phyloP scores from a whole-genome alignment of 1,139 yeast species.

The Ogataea hybrid region DNA sequence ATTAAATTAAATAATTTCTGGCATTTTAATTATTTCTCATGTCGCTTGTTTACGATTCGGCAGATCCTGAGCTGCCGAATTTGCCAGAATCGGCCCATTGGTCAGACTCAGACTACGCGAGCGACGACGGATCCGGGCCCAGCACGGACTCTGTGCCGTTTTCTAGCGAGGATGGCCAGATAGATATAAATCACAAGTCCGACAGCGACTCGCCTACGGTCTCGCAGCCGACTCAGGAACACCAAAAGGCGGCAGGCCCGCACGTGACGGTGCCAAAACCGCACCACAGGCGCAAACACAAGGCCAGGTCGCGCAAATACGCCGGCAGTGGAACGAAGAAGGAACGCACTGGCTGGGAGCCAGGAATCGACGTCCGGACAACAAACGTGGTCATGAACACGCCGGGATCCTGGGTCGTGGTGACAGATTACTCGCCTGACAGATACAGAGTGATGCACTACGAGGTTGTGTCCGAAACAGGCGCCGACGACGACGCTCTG shows the following conservation, averaged over 20 bases:
- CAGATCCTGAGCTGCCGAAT: slow-evolving; percentile 40
- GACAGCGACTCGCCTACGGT: background rate
- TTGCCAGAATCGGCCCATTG: slow-evolving; percentile 35
- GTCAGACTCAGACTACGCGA: slow-evolving; percentile 28
- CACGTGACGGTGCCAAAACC: slow-evolving; percentile 1
- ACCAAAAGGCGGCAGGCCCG: slow-evolving; percentile 13
- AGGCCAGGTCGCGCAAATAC: slow-evolving; percentile 31
- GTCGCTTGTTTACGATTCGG: slow-evolving; percentile 36
- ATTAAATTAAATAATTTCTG: no score
- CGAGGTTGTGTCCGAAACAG: slow-evolving; percentile 33
- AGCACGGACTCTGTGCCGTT: slow-evolving; percentile 1
- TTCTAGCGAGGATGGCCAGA: background rate
- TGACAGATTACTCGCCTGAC: slow-evolving; percentile 43
- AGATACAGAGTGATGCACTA: slow-evolving; percentile 42
- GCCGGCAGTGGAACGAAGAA: slow-evolving; percentile 34
- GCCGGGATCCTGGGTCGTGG: slow-evolving; percentile 42
- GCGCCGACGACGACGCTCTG: slow-evolving; percentile 10
- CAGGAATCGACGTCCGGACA: slow-evolving; percentile 49
- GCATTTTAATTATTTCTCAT: background rate
- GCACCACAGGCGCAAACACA: slow-evolving; percentile 5
- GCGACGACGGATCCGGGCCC: slow-evolving; percentile 2
- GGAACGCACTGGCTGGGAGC: slow-evolving; percentile 49
- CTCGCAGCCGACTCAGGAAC: slow-evolving; percentile 14
- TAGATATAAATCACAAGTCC: background rate
- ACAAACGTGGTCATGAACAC: slow-evolving; percentile 48